Base-by-base conservation (phyloP, 129 eudicot genomes). In the Oenanthe sinensis region DNA sequence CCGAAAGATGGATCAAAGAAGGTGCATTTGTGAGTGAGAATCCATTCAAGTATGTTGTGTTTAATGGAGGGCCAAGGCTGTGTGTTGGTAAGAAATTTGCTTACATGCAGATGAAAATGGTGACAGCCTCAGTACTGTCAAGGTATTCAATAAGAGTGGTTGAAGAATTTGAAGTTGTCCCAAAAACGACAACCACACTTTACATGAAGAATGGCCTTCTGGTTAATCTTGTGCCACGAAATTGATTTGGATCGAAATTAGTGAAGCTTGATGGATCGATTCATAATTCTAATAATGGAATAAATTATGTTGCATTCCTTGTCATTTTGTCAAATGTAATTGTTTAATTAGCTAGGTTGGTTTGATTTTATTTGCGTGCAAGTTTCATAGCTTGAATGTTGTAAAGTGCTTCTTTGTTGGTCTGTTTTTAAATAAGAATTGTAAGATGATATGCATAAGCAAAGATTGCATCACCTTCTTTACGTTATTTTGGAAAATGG, bases 51-150 rank as follows among this genome's bases (percentile, higher is more conserved):
- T 89, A 87, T 73, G 77, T 82, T 0, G 91, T 85, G 72, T 89
- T 89, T 77, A 89, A 89, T 28, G 94, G 83, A 0, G 94, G 94
- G 19, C 94, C 94, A 7, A 63, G 94, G 75, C 75, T 89, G 65
- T 89, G 94, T 68, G 88, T 89, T 28, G 94, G 94, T 47, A 89
- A 87, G 83, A 85, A 87, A 75, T 89, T 89, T 84, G 91, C 94
- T 20, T 89, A 89, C 68, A 79, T 74, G 79, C 94, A 89, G 78
- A 89, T 89, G 94, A 89, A 89, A 86, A 71, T 87, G 87, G 91
- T 89, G 81, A 89, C 86, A 46, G 89, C 94, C 70, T 89, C 94
- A 6, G 63, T 89, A 36, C 68, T 89, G 44, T 70, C 81, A 60
- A 87, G 94, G 85, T 89, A 83, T 80, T 81, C 20, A 24, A 45